Evolutionary conservation across 495 filamentous ascomycete species (phyloP).

Genomic region (Usnea hakonensis): DNA sequence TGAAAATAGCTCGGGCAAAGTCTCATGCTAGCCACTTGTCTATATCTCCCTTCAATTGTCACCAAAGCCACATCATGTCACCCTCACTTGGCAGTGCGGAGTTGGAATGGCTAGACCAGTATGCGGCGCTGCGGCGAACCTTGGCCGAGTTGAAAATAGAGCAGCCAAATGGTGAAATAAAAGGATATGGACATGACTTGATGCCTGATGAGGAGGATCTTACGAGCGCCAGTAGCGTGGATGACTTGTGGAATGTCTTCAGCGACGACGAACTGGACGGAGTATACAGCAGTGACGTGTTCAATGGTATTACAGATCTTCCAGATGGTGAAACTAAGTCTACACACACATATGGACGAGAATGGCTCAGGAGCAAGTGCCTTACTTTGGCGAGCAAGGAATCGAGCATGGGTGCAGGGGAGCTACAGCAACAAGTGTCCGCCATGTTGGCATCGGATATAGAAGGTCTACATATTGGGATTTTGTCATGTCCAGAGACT

Average conservation of each 20-base stretch:
- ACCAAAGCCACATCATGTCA: slow-evolving; percentile 13
- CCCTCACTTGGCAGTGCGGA: slow-evolving; percentile 33
- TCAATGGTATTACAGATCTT: slow-evolving; percentile 32
- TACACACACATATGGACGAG: slow-evolving; percentile 29
- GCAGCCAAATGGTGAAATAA: slow-evolving; percentile 32
- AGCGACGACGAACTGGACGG: slow-evolving; percentile 57
- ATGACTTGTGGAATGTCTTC: slow-evolving; percentile 88
- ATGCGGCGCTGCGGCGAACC: slow-evolving; percentile 63
- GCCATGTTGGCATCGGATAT: slow-evolving; percentile 57
- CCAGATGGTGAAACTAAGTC: slow-evolving; percentile 19
- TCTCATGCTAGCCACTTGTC: not conserved
- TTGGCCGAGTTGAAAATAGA: slow-evolving; percentile 61
- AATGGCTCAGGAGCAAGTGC: slow-evolving; percentile 64
- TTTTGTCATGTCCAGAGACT: not conserved
- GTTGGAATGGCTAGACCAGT: slow-evolving; percentile 63
- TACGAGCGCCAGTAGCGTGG: slow-evolving; percentile 52
- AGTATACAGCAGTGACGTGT: slow-evolving; percentile 43
- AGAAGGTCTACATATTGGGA: slow-evolving; percentile 8
- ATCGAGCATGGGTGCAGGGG: slow-evolving; percentile 51
- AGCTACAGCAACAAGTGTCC: slow-evolving; percentile 62
- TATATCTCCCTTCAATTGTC: not conserved
- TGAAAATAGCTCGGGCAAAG: not conserved
- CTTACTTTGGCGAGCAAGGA: slow-evolving; percentile 49
- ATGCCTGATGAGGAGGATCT: slow-evolving; percentile 49
- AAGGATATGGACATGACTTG: slow-evolving; percentile 49